phyloP scores from a whole-genome alignment of 1,284 basidiomycete species.

The Trichosporon ovoides region DNA sequence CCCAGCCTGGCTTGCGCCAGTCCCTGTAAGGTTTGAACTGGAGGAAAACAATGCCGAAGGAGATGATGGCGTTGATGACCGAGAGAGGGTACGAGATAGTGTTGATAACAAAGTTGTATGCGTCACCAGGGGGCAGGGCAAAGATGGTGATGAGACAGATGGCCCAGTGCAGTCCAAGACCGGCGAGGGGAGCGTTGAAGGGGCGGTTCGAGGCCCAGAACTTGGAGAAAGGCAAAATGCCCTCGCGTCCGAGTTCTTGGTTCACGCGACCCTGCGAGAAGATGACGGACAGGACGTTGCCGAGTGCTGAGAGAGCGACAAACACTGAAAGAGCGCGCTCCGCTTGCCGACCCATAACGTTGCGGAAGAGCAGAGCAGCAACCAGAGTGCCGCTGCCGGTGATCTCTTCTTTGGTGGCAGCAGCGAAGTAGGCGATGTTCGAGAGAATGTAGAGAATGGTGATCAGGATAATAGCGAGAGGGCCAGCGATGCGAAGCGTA shows the following conservation, averaged over 20 bases:
- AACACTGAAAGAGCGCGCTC: conserved; percentile 30
- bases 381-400: conserved; percentile 36
- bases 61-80: conserved; percentile 17
- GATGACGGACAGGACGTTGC: conserved; percentile 43
- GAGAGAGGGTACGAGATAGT: conserved; percentile 21
- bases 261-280: conserved; percentile 49
- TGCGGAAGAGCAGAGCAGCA: conserved; percentile 31
- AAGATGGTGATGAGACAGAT: conserved; percentile 57
- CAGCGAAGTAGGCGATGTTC: conserved; percentile 49
- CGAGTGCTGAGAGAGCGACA: conserved; percentile 44
- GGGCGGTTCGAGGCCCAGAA: conserved; percentile 39
- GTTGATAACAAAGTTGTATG: conserved; percentile 52
- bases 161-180: conserved; percentile 40
- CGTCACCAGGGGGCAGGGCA: conserved; percentile 55
- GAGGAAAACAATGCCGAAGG: conserved; percentile 19
- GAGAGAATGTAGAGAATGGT: conserved; percentile 26
- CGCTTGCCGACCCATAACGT: conserved; percentile 7
- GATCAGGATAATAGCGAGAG: conserved; percentile 30
- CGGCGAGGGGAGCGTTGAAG: conserved; percentile 33
- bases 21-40: conserved; percentile 15
- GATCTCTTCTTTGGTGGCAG: conserved; percentile 43
- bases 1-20: conserved; percentile 11
- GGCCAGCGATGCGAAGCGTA: conserved; percentile 34
- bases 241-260: conserved; percentile 43
- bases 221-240: conserved; percentile 41